phyloP scores from a whole-genome alignment of 176 grass and related monocot species.

The Poa pratensis region DNA sequence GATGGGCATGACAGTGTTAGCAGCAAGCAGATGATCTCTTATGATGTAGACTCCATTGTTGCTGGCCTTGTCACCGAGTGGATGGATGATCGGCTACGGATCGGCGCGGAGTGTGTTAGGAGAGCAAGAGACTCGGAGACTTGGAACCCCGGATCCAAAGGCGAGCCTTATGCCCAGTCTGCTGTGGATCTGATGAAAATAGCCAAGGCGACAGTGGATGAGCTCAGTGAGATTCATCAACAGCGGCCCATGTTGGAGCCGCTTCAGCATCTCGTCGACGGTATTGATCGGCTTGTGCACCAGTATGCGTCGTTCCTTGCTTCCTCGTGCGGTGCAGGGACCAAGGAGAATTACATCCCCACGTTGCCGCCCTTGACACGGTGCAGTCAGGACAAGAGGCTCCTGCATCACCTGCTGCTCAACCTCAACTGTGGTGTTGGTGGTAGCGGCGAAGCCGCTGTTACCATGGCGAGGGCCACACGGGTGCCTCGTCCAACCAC shows the following conservation, averaged over 20 bases:
- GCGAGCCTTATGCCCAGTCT: constrained; percentile 69
- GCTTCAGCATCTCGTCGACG: constrained; percentile 48
- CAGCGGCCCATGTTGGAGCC: not conserved
- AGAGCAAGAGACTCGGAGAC: constrained; percentile 55
- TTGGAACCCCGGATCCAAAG: constrained; percentile 43
- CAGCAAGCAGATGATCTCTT: constrained; percentile 38
- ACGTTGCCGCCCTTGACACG: constrained; percentile 59
- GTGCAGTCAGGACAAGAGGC: constrained; percentile 74
- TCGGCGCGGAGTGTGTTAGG: constrained; percentile 56
- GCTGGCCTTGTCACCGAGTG: constrained; percentile 51
- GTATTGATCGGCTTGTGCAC: constrained; percentile 59
- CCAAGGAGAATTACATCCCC: constrained; percentile 60
- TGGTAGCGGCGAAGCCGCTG: not conserved
- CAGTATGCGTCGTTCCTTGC: constrained; percentile 53
- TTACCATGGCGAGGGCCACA: not conserved
- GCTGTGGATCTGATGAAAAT: constrained; percentile 76
- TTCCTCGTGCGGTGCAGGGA: constrained; percentile 59
- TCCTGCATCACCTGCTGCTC: constrained; percentile 45
- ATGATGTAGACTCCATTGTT: constrained; percentile 54
- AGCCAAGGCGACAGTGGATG: constrained; percentile 64
- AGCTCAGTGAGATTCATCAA: constrained; percentile 61
- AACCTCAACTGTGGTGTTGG: constrained; percentile 17
- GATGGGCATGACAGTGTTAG: constrained; percentile 28
- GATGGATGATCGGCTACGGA: constrained; percentile 64
- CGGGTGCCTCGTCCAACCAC: constrained; percentile 41